Conservation (phyloP, 2,329 filamentous ascomycete species). For the Neonectria coccinea region DNA sequence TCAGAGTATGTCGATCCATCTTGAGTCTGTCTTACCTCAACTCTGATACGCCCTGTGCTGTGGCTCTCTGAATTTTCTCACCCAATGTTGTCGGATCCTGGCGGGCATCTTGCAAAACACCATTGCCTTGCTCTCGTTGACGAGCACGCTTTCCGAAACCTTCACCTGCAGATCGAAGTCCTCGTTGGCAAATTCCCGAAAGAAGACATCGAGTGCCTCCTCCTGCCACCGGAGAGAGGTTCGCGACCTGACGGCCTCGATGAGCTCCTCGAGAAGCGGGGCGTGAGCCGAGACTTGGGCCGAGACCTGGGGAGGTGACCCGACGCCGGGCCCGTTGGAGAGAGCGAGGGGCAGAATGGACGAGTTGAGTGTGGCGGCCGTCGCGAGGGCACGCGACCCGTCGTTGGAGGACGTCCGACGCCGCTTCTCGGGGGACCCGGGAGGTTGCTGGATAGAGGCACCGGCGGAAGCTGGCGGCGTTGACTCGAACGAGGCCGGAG, state of each 20-base stretch:
- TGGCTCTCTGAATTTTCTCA: slow-evolving; percentile 61
- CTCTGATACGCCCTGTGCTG: slow-evolving; percentile 19
- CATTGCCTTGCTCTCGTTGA: slow-evolving; percentile 71
- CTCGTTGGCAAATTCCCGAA: slow-evolving; percentile 68
- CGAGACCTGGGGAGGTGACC: slow-evolving; percentile 39
- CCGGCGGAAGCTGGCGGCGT: slow-evolving; percentile 37
- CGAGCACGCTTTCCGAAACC: slow-evolving; percentile 68
- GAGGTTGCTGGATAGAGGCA: slow-evolving; percentile 42
- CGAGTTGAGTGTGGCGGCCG: slow-evolving; percentile 45
- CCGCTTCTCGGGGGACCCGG: slow-evolving; percentile 50
- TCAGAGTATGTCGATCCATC: not conserved
- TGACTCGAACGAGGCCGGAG: slow-evolving; percentile 36
- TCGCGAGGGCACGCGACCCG: slow-evolving; percentile 42
- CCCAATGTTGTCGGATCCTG: slow-evolving; percentile 66
- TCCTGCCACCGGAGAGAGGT: slow-evolving; percentile 64
- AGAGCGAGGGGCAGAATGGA: slow-evolving; percentile 43
- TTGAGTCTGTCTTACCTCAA: not conserved
- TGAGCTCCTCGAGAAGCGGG: slow-evolving; percentile 52
- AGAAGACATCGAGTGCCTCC: slow-evolving; percentile 69
- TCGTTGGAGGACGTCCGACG: slow-evolving; percentile 48
- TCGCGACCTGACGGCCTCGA: slow-evolving; percentile 56
- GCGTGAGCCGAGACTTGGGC: slow-evolving; percentile 34
- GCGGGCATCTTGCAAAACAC: slow-evolving; percentile 72
- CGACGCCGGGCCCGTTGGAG: slow-evolving; percentile 33
- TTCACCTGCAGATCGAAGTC: slow-evolving; percentile 70